A percentile compares a stretch with the other conserved stretches of the same genome.
Evolutionary conservation across 495 filamentous ascomycete species (phyloP).

Genomic region (Xylaria flabelliformis): DNA sequence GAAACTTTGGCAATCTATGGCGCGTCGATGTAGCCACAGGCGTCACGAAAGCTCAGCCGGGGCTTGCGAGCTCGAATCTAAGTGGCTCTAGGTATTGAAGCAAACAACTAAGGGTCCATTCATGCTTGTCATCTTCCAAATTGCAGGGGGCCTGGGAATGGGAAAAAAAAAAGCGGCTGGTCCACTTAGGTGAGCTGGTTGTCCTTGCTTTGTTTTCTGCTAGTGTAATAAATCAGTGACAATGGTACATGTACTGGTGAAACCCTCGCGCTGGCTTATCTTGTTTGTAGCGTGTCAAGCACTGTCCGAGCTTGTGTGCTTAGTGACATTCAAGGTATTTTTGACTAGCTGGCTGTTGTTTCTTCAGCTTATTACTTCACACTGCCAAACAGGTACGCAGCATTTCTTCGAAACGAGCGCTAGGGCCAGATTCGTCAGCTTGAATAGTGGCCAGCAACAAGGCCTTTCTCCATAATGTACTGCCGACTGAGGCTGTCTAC

Average conservation of each 20-base stretch:
- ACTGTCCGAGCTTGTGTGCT: neutral
- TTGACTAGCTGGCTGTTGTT: neutral
- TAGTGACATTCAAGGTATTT: neutral
- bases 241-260: neutral
- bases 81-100: neutral
- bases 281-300: neutral
- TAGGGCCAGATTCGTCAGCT: neutral
- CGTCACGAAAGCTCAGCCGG: neutral
- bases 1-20: constrained; percentile 1
- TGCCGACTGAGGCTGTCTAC: neutral
- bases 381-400: neutral
- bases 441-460: neutral
- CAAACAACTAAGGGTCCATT: constrained; percentile 8
- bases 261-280: neutral
- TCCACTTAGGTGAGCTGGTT: constrained; percentile 4
- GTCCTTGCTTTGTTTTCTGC: neutral
- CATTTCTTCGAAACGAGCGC: neutral
- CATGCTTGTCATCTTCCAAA: neutral
- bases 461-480: neutral
- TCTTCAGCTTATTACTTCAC: neutral
- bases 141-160: neutral
- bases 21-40: neutral
- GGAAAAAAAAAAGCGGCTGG: neutral
- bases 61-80: neutral
- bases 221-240: neutral